A percentile compares a stretch with the other conserved stretches of the same genome.
Evolutionary conservation across 2,329 filamentous ascomycete species (phyloP).

Genomic region (Lasiodiplodia sp.): DNA sequence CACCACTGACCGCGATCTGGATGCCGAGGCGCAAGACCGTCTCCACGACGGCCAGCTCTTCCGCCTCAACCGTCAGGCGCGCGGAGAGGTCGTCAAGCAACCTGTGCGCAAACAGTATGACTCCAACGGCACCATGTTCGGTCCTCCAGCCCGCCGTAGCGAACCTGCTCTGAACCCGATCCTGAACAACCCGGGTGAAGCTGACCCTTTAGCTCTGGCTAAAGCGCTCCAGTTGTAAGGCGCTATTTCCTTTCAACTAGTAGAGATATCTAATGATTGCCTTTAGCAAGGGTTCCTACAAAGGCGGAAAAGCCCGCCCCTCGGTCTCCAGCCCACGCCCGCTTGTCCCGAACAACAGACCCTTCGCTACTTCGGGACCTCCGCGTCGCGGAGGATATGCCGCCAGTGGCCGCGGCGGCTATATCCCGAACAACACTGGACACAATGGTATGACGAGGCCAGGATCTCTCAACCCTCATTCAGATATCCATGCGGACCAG

Average conservation of each 20-base stretch:
- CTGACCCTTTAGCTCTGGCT: constrained; percentile 3
- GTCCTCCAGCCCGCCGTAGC: background rate
- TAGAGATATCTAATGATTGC: background rate
- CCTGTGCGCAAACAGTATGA: background rate
- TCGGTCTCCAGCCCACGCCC: background rate
- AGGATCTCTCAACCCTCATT: constrained; percentile 3
- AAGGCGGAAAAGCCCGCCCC: background rate
- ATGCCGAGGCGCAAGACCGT: constrained; percentile 8
- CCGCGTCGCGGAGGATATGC: background rate
- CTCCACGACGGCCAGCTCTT: constrained; percentile 27
- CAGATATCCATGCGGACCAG: constrained; percentile 21
- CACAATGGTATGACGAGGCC: background rate
- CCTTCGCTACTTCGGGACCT: background rate
- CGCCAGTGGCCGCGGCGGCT: background rate
- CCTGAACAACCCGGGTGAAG: background rate
- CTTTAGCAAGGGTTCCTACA: constrained; percentile 17
- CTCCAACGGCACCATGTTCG: background rate
- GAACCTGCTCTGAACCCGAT: background rate
- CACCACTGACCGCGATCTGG: constrained; percentile 15
- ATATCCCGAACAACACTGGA: background rate
- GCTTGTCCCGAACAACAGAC: background rate
- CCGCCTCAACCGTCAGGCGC: constrained; percentile 27
- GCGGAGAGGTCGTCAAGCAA: background rate
- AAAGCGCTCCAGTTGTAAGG: constrained; percentile 16
- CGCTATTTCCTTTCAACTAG: background rate